Base-by-base conservation (phyloP, 257 asterid species). In the Salvia miltiorrhiza region DNA sequence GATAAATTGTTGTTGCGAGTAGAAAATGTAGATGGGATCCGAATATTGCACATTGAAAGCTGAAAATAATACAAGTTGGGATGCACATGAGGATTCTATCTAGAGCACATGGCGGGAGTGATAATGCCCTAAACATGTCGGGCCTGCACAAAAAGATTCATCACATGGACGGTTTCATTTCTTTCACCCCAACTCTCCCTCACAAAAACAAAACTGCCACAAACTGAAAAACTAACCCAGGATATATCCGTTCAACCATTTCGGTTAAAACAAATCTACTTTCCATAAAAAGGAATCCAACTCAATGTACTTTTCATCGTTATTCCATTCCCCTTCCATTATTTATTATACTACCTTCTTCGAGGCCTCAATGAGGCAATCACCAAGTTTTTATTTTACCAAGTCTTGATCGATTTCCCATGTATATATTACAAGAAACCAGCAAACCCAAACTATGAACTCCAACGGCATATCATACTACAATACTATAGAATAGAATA, bases 41-140 rank as follows among this genome's bases (percentile, higher is more conserved):
- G 26, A 67, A 67, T 26, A 16, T 67, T 0, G 1, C 8, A 39
- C 64, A 44, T 39, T 53, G 50, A 40, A 7, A 6, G 67, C 11
- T 26, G 49, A 57, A 41, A 48, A 35, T 50, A 66, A 60, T 44
- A 47, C 9, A 19, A 67, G 37, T 24, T 73, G 17, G 35, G 23
- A 14, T 14, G 69, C 77, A 67, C 77, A 66, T 71, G 81, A 20
- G 23, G 17, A 58, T 54, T 54, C 48, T 58, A 49, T 65, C 73
- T 13, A 58, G 2, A 20, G 58, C 74, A 66, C 77, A 76, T 77
- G 77, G 40, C 21, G 37, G 55, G 44, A 40, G 58, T 71, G 57
- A 30, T 35, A 52, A 41, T 66, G 61, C 63, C 64, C 33, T 32
- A 63, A 76, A 70, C 76, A 65, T 76, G 76, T 58, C 72, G 71